A percentile compares a stretch with the other conserved stretches of the same genome.
These are phyloP conservation scores for Eucalyptus cloeziana DNA, from an alignment of 345 rosid species.

Conservation along the genomic window DNA sequence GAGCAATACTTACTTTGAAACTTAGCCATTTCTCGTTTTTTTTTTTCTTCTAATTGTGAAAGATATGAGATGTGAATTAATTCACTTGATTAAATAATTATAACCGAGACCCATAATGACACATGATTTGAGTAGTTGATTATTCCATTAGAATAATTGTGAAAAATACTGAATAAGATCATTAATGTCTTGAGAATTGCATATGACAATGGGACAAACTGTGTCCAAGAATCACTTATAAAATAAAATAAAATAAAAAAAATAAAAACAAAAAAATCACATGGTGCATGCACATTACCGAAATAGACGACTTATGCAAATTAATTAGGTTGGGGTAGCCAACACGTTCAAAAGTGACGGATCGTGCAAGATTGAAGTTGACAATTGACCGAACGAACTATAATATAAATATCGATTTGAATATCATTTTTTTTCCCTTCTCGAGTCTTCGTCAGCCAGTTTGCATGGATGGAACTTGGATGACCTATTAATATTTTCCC, in stretches of 20 bases:
- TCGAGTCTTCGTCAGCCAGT: not conserved
- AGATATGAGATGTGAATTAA: not conserved
- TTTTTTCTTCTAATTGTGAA: not conserved
- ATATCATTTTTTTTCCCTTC: not conserved
- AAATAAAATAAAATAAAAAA: not conserved
- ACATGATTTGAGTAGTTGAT: not conserved
- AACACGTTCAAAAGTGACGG: not conserved
- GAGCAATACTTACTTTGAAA: not conserved
- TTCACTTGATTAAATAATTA: not conserved
- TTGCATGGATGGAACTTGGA: not conserved
- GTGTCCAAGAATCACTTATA: not conserved
- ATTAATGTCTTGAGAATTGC: not conserved
- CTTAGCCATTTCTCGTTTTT: not conserved
- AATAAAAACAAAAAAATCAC: not conserved
- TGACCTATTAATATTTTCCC: not conserved
- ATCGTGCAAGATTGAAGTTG: not conserved
- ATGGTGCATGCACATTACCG: not conserved
- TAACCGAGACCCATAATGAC: not conserved
- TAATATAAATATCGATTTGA: not conserved
- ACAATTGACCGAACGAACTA: not conserved
- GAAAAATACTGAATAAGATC: not conserved
- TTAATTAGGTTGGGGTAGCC: not conserved
- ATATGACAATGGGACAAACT: not conserved
- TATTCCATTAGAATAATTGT: not conserved
- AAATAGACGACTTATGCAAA: not conserved